phyloP scores from a whole-genome alignment of 371 early-diverging fungal genomes.

The Circinella umbellata region DNA sequence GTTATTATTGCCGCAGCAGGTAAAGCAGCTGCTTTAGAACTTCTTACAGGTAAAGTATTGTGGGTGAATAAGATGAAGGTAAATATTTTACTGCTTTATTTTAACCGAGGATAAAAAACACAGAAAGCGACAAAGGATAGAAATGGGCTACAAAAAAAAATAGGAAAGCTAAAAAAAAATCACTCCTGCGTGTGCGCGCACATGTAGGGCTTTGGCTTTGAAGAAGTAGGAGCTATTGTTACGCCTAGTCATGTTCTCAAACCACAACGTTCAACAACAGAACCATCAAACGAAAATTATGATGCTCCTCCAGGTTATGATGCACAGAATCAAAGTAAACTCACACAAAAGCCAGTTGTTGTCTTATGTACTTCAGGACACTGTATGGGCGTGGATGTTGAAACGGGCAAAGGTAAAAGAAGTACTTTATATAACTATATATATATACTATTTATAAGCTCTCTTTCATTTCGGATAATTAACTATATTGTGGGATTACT shows the following conservation, averaged over 20 bases:
- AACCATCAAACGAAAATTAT: background rate
- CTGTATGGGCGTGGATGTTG: constrained; percentile 31
- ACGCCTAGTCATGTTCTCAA: constrained; percentile 20
- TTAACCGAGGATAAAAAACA: background rate
- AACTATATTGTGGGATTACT: background rate
- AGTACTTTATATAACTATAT: no score
- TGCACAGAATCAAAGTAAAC: background rate
- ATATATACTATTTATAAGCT: no score
- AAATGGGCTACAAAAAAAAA: no score
- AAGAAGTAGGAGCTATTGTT: constrained; percentile 29
- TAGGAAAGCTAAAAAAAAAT: no score
- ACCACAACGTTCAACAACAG: constrained; percentile 8
- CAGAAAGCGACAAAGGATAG: no score
- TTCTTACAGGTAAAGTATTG: constrained; percentile 25
- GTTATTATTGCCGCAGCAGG: constrained; percentile 28
- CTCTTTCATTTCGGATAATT: no score
- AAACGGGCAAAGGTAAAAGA: constrained; percentile 22
- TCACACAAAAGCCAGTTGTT: constrained; percentile 20
- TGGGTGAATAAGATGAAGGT: constrained; percentile 47
- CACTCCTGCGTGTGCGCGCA: no score
- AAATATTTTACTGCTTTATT: background rate
- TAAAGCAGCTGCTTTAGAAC: constrained; percentile 24
- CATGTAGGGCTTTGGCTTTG: constrained; percentile 27
- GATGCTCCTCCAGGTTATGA: constrained; percentile 8
- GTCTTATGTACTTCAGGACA: constrained; percentile 35